Evolutionary conservation across 805 yeast genomes (phyloP), one percentile per base, ranked within the genome.

Genomic region (Yamadazyma phyllophila): DNA sequence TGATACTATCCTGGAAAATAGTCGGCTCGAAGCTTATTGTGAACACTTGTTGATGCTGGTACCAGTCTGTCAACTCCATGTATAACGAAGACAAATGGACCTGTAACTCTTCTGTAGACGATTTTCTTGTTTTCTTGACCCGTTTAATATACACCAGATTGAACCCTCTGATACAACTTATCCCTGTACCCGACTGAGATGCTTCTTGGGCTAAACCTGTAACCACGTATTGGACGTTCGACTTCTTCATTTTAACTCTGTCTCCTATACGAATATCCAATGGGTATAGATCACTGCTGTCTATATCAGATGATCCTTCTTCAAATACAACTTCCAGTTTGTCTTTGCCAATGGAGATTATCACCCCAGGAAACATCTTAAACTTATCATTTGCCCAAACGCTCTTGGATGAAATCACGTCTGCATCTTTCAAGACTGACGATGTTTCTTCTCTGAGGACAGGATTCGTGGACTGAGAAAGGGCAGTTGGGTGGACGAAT

Each of bases 251-350:
- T 12, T 63, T 62, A 1, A 84, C 70, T 0, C 47, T 55, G 51
- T 84, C 89, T 2, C 87, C 88, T 13, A 83, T 61, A 34, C 79
- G 59, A 2, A 84, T 60, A 56, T 80, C 86, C 16, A 83, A 61
- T 2, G 78, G 69, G 49, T 58, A 68, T 32, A 73, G 61, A 55
- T 64, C 79, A 36, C 56, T 36, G 40, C 65, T 66, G 16, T 62
- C 71, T 53, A 73, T 63, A 1, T 57, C 53, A 32, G 54, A 67
- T 1, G 52, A 43, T 0, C 71, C 69, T 40, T 73, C 79, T n/a
- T 59, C 63, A 51, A 73, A 74, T 44, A 63, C 63, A 2, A 76
- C 73, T 5, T 62, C 58, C 53, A 62, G 63, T 3, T 47, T 49
- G 3, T 67, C 70, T 11, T 52, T 49, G 1, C 59, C 62, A 11